Percentiles rank a stretch among this genome's conserved stretches.
phyloP scores from a whole-genome alignment of 176 grass and related monocot species.

The Leersia perrieri region DNA sequence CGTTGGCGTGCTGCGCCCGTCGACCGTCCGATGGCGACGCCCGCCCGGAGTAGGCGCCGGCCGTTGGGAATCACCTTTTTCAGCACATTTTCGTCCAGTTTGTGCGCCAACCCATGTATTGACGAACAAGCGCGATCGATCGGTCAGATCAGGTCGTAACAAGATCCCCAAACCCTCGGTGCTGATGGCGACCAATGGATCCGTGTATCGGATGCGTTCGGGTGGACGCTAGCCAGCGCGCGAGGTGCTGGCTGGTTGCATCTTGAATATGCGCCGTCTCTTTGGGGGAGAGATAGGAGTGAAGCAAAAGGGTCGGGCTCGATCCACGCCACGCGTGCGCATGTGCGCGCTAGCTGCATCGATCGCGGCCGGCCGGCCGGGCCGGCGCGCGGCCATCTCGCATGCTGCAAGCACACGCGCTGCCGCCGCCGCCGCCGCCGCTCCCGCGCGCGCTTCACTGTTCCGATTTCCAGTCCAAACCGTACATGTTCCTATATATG shows the following conservation, averaged over 20 bases:
- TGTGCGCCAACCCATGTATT: too few species aligned
- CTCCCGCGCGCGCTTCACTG: neutral
- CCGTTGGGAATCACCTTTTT: conserved; percentile 13
- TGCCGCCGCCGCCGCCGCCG: neutral
- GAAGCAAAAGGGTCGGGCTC: conserved; percentile 34
- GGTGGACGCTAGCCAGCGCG: conserved; percentile 35
- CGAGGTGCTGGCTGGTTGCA: neutral
- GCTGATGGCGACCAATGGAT: conserved; percentile 18
- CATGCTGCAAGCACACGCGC: too few species aligned
- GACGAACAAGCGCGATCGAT: too few species aligned
- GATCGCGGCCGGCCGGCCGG: too few species aligned
- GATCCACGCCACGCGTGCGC: neutral
- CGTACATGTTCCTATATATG: neutral
- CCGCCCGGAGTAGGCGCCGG: conserved; percentile 20
- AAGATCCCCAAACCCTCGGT: conserved; percentile 7
- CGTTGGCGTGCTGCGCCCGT: neutral
- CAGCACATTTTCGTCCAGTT: too few species aligned
- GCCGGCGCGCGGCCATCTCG: neutral
- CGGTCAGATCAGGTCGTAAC: neutral
- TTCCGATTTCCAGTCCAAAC: neutral
- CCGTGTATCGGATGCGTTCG: conserved; percentile 21
- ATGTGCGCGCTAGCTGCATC: neutral
- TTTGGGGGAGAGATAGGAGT: conserved; percentile 23
- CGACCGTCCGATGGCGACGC: conserved; percentile 10
- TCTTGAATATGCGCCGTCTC: neutral